phyloP scores from a whole-genome alignment of 352 stramenopile genomes.

The Phytophthora vignae region DNA sequence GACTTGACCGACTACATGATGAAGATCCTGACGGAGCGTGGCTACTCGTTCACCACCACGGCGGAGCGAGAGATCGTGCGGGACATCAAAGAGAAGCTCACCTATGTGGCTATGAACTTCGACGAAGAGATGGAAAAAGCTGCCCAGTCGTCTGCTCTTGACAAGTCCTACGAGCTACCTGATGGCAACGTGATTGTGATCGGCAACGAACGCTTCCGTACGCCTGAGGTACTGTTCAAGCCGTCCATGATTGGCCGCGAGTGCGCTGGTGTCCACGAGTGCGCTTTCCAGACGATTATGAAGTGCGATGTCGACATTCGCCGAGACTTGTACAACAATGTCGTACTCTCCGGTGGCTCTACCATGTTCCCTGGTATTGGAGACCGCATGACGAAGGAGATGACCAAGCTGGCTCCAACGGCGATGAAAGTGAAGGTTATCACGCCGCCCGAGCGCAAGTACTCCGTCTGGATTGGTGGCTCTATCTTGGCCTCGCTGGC shows the following conservation, averaged over 20 bases:
- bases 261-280: slow-evolving; percentile 84
- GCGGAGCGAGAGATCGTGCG: slow-evolving; percentile 95
- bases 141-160: slow-evolving; percentile 68
- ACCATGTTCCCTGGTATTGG: slow-evolving; percentile 97
- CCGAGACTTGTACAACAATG: slow-evolving; percentile 96
- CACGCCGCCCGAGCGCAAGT: slow-evolving; percentile 93
- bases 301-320: slow-evolving; percentile 93
- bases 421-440: slow-evolving; percentile 98
- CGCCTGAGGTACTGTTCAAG: slow-evolving; percentile 96
- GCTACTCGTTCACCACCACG: slow-evolving; percentile 95
- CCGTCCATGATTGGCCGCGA: slow-evolving; percentile 94
- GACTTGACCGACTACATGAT: slow-evolving; percentile 97
- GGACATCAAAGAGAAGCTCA: slow-evolving; percentile 99
- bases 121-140: slow-evolving; percentile 95
- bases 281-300: slow-evolving; percentile 82
- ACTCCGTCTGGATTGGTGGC: slow-evolving; percentile 98
- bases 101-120: slow-evolving; percentile 96
- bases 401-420: slow-evolving; percentile 87
- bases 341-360: slow-evolving; percentile 96
- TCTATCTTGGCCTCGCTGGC: slow-evolving; percentile 97
- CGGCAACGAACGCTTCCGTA: slow-evolving; percentile 96
- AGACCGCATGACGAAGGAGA: slow-evolving; percentile 95
- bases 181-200: slow-evolving; percentile 99
- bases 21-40: slow-evolving; percentile 96
- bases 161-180: slow-evolving; percentile 97